phyloP scores from a whole-genome alignment of 2,329 filamentous ascomycete species.

The Dothiorella sarmentorum region DNA sequence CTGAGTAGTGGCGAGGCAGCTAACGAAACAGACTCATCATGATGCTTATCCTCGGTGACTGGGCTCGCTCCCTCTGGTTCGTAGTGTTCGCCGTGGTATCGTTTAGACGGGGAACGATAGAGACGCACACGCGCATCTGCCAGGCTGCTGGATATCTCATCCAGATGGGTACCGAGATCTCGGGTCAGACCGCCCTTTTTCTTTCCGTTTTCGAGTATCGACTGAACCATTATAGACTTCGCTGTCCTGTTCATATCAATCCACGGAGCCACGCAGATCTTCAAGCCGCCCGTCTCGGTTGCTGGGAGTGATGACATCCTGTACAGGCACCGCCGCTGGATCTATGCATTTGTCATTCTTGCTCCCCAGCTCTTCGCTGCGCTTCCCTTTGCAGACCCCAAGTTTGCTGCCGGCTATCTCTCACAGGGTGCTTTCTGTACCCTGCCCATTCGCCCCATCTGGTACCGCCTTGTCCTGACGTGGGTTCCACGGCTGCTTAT shows the following conservation, averaged over 20 bases:
- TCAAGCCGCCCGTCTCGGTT: slow-evolving; percentile 48
- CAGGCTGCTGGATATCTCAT: slow-evolving; percentile 68
- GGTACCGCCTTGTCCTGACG: slow-evolving; percentile 65
- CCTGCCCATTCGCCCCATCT: slow-evolving; percentile 62
- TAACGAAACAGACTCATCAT: slow-evolving; percentile 60
- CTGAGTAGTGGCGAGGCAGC: neutral
- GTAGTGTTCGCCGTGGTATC: slow-evolving; percentile 62
- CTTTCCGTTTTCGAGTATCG: slow-evolving; percentile 10
- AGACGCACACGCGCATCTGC: slow-evolving; percentile 52
- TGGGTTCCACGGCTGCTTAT: slow-evolving; percentile 75
- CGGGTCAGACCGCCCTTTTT: slow-evolving; percentile 43
- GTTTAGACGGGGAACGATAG: slow-evolving; percentile 51
- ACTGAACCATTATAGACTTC: slow-evolving; percentile 48
- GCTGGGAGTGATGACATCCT: slow-evolving; percentile 57
- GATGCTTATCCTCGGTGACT: slow-evolving; percentile 68
- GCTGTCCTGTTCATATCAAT: slow-evolving; percentile 70
- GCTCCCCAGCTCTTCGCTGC: slow-evolving; percentile 59
- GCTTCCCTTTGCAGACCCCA: slow-evolving; percentile 59
- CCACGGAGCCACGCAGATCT: slow-evolving; percentile 70
- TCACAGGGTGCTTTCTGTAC: slow-evolving; percentile 68
- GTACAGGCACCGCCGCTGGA: slow-evolving; percentile 61
- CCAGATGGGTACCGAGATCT: slow-evolving; percentile 63
- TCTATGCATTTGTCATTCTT: slow-evolving; percentile 56
- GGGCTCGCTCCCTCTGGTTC: slow-evolving; percentile 67
- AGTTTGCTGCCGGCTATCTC: slow-evolving; percentile 53